Evolutionary conservation across 139 green algal species (phyloP), one percentile per base, ranked within the genome.

Genomic region (Closterium sp.): DNA sequence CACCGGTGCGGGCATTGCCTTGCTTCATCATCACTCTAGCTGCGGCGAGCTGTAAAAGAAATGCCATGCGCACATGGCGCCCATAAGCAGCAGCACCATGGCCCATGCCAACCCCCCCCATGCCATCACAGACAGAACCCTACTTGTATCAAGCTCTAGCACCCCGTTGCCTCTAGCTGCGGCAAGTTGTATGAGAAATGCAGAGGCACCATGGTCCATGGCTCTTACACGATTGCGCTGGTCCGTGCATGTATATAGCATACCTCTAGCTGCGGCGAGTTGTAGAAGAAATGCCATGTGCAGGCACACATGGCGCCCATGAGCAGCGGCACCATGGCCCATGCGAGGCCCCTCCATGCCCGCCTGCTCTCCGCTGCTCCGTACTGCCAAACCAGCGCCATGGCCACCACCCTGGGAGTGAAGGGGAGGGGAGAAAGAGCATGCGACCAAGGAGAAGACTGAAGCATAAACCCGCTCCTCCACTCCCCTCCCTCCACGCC

Each of bases 251-350:
- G n/a, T n/a, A n/a, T n/a, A n/a, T n/a, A n/a, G n/a, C n/a, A n/a
- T 73, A 94, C 92, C 88, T 95, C 93, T 62, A 95, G 89, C 34
- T 86, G 50, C 2, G 87, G 93, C 1, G 93, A 31, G 70, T 95
- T 95, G 93, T 95, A 95, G 89, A 95, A 95, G 93, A 95, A 96
- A 21, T 95, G 93, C 87, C 93, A 95, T 0, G 93, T 95, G 86
- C 92, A 95, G 2, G 93, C 93, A 13, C 93, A 95, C 93, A 95
- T 95, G 24, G 93, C 92, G 21, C 93, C 89, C 28, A 70, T 94
- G 10, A 95, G 93, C 9, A 95, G 70, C 10, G 93, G 93, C 24
- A 95, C 86, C 91, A 93, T 93, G 28, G n/a, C 91, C 91, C 91
- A 93, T 24, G 91, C 86, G 0, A 93, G 86, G 13, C 91, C 91